Base-by-base conservation (phyloP, 805 yeast genomes). In the Cyberlindnera sargentensis region DNA sequence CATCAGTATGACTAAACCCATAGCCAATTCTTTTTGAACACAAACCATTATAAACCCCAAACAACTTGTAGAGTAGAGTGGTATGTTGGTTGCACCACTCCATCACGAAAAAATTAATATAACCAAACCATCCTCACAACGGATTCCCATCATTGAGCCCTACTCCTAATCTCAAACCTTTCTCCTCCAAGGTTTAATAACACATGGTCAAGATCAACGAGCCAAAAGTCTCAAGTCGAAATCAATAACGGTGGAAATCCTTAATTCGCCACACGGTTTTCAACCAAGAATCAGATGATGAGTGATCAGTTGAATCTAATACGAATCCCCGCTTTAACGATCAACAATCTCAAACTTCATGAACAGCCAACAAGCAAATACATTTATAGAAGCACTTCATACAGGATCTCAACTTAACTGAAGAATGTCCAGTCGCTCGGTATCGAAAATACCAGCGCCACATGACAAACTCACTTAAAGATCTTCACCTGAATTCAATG, bases 341-440 rank as follows among this genome's bases (percentile, higher is more conserved):
- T 15, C 20, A 15, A 15, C 20, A 15, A 15, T 15, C 20, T 15
- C 20, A 15, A 15, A 15, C 20, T 15, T 15, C 20, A 15, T 15
- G 20, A 15, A 15, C 20, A 15, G 20, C 20, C 20, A 15, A 15
- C 20, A 15, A 15, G 20, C 20, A 15, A 15, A 15, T 15, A 15
- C 20, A 15, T 15, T 15, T 15, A 15, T 15, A 15, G 20, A 15
- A 15, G 20, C 20, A 28, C 30, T 7, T 28, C 25, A 15, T 4
- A 23, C 25, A 24, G 20, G 8, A 33, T 24, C 30, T 25, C 15
- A 35, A 25, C 10, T 11, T 27, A 31, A 24, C 10, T 29, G 31
- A 29, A 29, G 10, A 4, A 31, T 27, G 47, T 48, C 58, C 59
- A 55, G 59, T 55, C 59, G 59, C 59, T 51, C 32, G 49, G 43